Evolutionary conservation across 192 early-diverging fungal species (phyloP), one percentile per base, ranked within the genome.

Genomic region (Neocallimastix lanati): DNA sequence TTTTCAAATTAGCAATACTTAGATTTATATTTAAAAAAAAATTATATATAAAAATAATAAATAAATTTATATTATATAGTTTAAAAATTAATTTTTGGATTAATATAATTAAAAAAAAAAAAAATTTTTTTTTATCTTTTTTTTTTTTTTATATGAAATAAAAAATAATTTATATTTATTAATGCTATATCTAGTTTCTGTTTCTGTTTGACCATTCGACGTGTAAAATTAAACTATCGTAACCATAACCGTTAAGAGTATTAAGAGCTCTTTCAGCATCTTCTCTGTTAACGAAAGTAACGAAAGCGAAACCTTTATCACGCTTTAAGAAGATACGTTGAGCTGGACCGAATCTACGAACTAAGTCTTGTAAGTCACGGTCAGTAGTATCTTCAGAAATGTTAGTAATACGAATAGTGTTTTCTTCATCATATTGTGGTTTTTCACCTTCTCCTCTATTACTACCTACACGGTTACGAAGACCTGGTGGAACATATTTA

Each of bases 271-370:
- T 86, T 80, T 95, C 92, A 77, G 96, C 96, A 81, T 92, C 89
- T 77, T 92, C 91, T 82, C 90, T 87, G 81, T 91, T 88, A 83
- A 86, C 88, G 85, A 93, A 99, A 36, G 90, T 93, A 35, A 99
- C 93, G 84, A 97, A 99, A 29, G 96, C 97, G 81, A 94, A 98
- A 37, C 97, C 97, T 85, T 95, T 95, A 67, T 93, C 91, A 77
- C 92, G 90, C 87, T 96, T 94, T 78, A 97, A 88, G 83, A 93
- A 96, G 81, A 94, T 92, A 80, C 95, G 92, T 16, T 89, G 87
- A 29, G 94, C 92, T 80, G 84, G 85, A 78, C 97, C 97, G 81
- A 98, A 98, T 29, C 92, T 89, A 78, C 86, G 86, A 87, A 95
- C 92, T 58, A 99, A 89, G 77, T 96, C 94, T 80, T 90, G 88